These are phyloP conservation scores for Populus tomentosa DNA, from an alignment of 441 rosid genomes.

Conservation along the genomic window DNA sequence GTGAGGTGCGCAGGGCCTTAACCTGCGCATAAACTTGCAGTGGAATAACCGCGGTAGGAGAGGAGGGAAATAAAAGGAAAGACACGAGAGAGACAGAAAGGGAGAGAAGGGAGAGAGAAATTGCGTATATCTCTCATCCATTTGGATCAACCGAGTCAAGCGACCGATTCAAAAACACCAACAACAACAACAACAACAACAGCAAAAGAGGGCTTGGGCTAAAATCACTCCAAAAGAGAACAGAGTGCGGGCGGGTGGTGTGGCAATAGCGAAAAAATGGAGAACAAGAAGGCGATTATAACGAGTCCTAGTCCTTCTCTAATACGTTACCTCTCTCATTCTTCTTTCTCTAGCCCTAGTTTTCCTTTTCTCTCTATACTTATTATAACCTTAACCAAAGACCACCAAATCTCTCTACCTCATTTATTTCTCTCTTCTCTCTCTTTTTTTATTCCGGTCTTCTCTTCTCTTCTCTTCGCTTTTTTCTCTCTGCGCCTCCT, in stretches of 20 bases:
- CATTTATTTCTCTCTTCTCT: background rate
- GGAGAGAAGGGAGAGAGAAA: constrained; percentile 1
- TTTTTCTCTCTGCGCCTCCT: constrained; percentile 6
- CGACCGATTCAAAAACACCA: background rate
- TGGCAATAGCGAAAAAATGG: constrained; percentile 83
- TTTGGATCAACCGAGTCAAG: constrained; percentile 35
- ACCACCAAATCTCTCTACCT: background rate
- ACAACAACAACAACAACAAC: constrained; percentile 15
- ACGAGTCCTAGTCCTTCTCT: constrained; percentile 8
- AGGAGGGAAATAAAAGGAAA: constrained; percentile 13
- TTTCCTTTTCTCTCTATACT: constrained; percentile 39
- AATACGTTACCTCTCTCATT: constrained; percentile 33
- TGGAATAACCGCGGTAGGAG: constrained; percentile 18
- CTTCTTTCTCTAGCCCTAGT: constrained; percentile 13
- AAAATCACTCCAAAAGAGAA: constrained; percentile 22
- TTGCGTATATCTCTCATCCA: constrained; percentile 17
- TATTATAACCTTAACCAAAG: constrained; percentile 14
- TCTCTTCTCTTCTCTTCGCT: background rate
- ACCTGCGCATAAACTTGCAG: constrained; percentile 49
- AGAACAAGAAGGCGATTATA: constrained; percentile 40
- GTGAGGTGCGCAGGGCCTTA: constrained; percentile 21
- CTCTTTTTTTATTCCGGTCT: background rate
- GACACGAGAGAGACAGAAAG: constrained; percentile 3
- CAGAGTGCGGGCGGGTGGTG: constrained; percentile 32
- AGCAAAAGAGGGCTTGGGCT: background rate